Evolutionary conservation across 75 land plant genomes (phyloP).

Genomic region (Selaginella moellendorffii): DNA sequence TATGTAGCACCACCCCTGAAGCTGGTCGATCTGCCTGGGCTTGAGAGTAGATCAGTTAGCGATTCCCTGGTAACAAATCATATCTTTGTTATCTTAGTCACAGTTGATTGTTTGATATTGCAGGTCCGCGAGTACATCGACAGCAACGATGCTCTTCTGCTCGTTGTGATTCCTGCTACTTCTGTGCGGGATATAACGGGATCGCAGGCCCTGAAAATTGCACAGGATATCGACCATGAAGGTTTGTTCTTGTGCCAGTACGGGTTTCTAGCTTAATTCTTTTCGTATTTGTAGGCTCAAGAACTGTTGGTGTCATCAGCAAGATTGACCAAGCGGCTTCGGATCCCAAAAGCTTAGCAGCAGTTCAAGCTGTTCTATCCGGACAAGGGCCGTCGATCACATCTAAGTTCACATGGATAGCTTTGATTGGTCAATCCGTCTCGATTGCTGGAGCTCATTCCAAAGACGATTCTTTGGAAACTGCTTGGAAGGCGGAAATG

Average conservation of each 20-base stretch:
- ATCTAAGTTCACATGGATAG: conserved; percentile 84
- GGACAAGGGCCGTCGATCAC: conserved; percentile 76
- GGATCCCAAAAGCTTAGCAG: conserved; percentile 73
- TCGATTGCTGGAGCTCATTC: conserved; percentile 88
- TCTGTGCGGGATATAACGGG: conserved; percentile 6
- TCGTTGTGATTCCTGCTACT: conserved; percentile 1
- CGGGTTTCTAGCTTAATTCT: background rate
- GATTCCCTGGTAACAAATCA: background rate
- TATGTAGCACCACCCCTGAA: conserved; percentile 4
- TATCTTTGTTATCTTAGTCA: background rate
- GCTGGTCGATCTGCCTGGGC: conserved; percentile 4
- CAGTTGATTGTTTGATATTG: background rate
- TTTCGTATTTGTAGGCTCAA: conserved; percentile 35
- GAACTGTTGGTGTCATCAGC: conserved; percentile 92
- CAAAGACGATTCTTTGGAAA: conserved; percentile 85
- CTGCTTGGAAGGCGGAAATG: conserved; percentile 97
- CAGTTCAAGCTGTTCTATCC: conserved; percentile 79
- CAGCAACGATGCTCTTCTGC: background rate
- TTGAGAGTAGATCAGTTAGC: background rate
- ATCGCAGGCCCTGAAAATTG: background rate
- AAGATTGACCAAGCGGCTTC: conserved; percentile 93
- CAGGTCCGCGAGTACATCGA: conserved; percentile 2
- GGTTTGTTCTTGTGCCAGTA: background rate
- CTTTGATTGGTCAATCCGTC: conserved; percentile 95
- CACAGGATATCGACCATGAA: conserved; percentile 7